These are phyloP conservation scores for Musa beccarii DNA, from an alignment of 176 grass and related monocot genomes.

Conservation along the genomic window DNA sequence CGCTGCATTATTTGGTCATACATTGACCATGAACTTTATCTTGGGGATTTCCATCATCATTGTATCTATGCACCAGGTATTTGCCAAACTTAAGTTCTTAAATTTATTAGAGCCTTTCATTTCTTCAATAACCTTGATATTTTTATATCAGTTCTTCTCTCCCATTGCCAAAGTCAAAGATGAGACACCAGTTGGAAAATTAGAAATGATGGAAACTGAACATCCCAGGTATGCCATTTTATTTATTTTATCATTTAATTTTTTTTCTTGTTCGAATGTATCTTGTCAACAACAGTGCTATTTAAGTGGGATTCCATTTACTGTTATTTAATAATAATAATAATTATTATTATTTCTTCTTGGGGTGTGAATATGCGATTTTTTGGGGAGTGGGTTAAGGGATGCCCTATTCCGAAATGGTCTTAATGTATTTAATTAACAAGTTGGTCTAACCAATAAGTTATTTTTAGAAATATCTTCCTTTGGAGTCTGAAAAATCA, in stretches of 20 bases:
- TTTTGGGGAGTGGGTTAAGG: too few species aligned
- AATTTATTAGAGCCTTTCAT: constrained; percentile 9
- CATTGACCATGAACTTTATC: constrained; percentile 94
- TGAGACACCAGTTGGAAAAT: constrained; percentile 47
- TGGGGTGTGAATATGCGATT: too few species aligned
- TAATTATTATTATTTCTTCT: too few species aligned
- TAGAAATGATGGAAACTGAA: constrained; percentile 69
- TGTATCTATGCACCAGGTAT: constrained; percentile 98
- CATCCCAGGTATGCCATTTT: background rate
- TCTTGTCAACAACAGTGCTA: background rate
- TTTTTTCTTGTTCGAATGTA: background rate
- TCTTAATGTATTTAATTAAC: background rate
- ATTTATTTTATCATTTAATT: background rate
- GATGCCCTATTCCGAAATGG: too few species aligned
- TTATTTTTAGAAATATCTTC: background rate
- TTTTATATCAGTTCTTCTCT: constrained; percentile 74
- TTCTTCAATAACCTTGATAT: constrained; percentile 16
- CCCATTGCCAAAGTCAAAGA: constrained; percentile 96
- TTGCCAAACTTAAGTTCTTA: background rate
- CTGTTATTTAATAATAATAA: too few species aligned
- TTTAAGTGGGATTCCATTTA: too few species aligned
- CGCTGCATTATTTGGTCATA: constrained; percentile 85
- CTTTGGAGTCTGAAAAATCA: background rate
- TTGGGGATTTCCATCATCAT: constrained; percentile 96
- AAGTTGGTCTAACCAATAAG: background rate